Conservation (phyloP, 2,329 filamentous ascomycete species). For the Phialophora expanda region DNA sequence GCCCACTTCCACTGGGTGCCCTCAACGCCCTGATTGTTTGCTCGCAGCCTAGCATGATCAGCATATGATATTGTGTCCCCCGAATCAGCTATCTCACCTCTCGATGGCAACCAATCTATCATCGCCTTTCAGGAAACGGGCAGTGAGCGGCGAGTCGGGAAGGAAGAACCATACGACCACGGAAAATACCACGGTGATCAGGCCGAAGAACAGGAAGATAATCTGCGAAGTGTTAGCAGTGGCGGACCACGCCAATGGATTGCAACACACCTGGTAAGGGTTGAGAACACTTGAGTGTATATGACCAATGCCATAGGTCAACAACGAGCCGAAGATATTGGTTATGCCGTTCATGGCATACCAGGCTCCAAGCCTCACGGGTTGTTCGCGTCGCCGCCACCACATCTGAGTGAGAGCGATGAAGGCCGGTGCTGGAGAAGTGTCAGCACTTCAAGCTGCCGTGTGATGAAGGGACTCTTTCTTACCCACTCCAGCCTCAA, state of each 20-base stretch:
- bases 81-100: conserved; percentile 36
- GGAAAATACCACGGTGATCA: conserved; percentile 59
- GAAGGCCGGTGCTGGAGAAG: conserved; percentile 53
- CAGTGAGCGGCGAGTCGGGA: conserved; percentile 67
- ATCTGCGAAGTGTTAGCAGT: conserved; percentile 42
- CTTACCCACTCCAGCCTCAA: conserved; percentile 54
- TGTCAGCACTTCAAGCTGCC: conserved; percentile 2
- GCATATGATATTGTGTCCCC: background rate
- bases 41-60: conserved; percentile 46
- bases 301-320: conserved; percentile 60
- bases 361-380: conserved; percentile 58
- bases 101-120: conserved; percentile 66
- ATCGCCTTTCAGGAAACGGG: conserved; percentile 59
- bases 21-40: conserved; percentile 55
- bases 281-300: conserved; percentile 52
- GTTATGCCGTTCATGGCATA: conserved; percentile 59
- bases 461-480: background rate
- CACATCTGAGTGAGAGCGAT: conserved; percentile 62
- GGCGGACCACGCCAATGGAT: too few relatives aligned
- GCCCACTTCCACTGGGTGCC: conserved; percentile 57
- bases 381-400: conserved; percentile 60
- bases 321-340: conserved; percentile 59
- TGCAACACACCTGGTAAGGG: conserved; percentile 53
- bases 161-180: conserved; percentile 60
- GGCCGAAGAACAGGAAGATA: conserved; percentile 57